These are phyloP conservation scores for Tolypocladium tropicale DNA, from an alignment of 2,329 filamentous ascomycete genomes.

Conservation along the genomic window DNA sequence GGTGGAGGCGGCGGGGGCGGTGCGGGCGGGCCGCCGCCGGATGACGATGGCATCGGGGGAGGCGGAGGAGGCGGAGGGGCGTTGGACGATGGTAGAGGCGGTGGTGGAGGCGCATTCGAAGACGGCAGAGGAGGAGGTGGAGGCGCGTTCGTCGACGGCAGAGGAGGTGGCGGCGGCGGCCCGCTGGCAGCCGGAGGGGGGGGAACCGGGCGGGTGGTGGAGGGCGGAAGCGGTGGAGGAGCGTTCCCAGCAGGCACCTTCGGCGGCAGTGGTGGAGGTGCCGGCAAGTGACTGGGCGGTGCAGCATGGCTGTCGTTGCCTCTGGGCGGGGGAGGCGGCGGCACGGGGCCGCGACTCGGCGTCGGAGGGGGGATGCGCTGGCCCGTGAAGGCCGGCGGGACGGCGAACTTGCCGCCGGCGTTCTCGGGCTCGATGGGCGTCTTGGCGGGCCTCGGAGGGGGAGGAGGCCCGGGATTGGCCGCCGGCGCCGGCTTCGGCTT, in stretches of 20 bases:
- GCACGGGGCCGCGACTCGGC: conserved; percentile 59
- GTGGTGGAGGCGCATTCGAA: conserved; percentile 20
- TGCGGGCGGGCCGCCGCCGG: conserved; percentile 16
- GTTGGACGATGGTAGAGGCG: conserved; percentile 7
- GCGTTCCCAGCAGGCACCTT: conserved; percentile 34
- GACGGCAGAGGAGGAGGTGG: conserved; percentile 21
- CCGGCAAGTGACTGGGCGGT: conserved; percentile 11
- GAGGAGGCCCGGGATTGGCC: conserved; percentile 20
- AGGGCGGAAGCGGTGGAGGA: conserved; percentile 40
- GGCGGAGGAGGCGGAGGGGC: conserved; percentile 21
- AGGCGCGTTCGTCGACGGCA: not conserved
- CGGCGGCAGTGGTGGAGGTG: conserved; percentile 35
- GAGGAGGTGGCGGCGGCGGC: conserved; percentile 25
- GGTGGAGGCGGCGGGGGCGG: conserved; percentile 31
- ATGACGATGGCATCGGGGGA: conserved; percentile 19
- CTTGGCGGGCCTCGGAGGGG: conserved; percentile 47
- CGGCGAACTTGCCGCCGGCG: conserved; percentile 51
- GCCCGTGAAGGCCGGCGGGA: conserved; percentile 71
- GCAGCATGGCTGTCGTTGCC: conserved; percentile 17
- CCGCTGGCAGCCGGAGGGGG: conserved; percentile 36
- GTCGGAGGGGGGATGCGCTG: conserved; percentile 66
- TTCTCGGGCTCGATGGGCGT: conserved; percentile 55
- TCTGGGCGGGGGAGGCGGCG: conserved; percentile 56
- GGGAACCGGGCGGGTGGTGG: conserved; percentile 40
- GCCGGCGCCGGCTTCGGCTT: conserved; percentile 15